Conservation (phyloP, 164 flowering plant species). For the Vitis rotundifolia region DNA sequence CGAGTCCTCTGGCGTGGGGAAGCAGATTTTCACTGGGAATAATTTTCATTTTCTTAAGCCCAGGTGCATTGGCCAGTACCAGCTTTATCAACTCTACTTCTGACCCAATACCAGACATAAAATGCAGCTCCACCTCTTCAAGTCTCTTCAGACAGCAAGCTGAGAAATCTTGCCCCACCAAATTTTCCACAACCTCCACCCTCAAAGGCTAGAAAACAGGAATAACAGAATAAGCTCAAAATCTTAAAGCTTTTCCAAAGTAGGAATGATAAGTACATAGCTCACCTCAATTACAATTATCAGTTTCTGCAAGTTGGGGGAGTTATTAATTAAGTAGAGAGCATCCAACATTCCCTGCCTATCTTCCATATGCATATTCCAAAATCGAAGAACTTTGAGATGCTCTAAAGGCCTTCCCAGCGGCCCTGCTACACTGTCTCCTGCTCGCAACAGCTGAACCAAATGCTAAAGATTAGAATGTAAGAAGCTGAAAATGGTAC, state of each 20-base stretch:
- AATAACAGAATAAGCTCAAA: neutral
- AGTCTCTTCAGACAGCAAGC: neutral
- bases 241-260: too few relatives aligned
- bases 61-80: slow-evolving; percentile 5
- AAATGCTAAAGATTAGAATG: too few relatives aligned
- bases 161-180: neutral
- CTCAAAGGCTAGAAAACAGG: neutral
- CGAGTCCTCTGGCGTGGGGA: too few relatives aligned
- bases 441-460: slow-evolving; percentile 1
- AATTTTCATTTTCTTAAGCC: neutral
- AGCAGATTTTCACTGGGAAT: neutral
- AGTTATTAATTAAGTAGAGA: slow-evolving; percentile 15
- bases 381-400: neutral
- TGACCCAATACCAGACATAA: neutral
- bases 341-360: neutral
- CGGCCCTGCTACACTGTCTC: slow-evolving; percentile 1
- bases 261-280: neutral
- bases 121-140: neutral
- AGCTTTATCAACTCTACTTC: slow-evolving; percentile 10
- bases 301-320: slow-evolving; percentile 7
- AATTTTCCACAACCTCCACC: neutral
- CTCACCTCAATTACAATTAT: neutral
- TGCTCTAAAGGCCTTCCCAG: neutral
- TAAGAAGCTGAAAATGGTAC: neutral
- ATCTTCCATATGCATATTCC: neutral